Conservation (phyloP, 768 basidiomycete species). For the Tephrocybe rancida region DNA sequence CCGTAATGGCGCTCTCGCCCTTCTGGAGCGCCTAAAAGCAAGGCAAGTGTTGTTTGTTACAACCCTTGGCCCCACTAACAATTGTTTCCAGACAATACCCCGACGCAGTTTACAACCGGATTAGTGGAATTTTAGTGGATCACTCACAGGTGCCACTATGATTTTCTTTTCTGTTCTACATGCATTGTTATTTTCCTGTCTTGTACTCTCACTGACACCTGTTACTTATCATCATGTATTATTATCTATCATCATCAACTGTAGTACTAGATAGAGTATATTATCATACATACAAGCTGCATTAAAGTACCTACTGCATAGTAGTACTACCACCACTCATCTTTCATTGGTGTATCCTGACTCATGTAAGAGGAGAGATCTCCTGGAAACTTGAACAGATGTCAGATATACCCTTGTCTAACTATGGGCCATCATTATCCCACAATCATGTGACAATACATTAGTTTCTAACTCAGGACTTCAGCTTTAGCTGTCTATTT, state of each 20-base stretch:
- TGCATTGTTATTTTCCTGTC: neutral
- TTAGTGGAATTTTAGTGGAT: slow-evolving; percentile 80
- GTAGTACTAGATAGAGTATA: too few species aligned
- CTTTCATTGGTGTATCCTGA: too few species aligned
- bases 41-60: slow-evolving; percentile 47
- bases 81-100: slow-evolving; percentile 61
- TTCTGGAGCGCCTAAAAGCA: slow-evolving; percentile 73
- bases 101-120: slow-evolving; percentile 76
- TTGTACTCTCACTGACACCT: neutral
- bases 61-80: neutral
- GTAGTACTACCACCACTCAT: too few species aligned
- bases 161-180: slow-evolving; percentile 6
- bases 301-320: too few species aligned
- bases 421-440: too few species aligned
- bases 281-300: too few species aligned
- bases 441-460: too few species aligned
- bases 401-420: too few species aligned
- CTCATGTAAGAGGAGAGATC: too few species aligned
- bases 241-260: neutral
- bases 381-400: too few species aligned
- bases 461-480: too few species aligned
- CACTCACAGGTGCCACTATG: slow-evolving; percentile 52
- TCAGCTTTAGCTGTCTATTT: too few species aligned
- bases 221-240: slow-evolving; percentile 15
- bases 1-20: slow-evolving; percentile 63